A percentile compares a stretch with the other conserved stretches of the same genome.
Conservation (phyloP, 2,329 filamentous ascomycete species). For the Aspergillus pseudoviridinutans region DNA sequence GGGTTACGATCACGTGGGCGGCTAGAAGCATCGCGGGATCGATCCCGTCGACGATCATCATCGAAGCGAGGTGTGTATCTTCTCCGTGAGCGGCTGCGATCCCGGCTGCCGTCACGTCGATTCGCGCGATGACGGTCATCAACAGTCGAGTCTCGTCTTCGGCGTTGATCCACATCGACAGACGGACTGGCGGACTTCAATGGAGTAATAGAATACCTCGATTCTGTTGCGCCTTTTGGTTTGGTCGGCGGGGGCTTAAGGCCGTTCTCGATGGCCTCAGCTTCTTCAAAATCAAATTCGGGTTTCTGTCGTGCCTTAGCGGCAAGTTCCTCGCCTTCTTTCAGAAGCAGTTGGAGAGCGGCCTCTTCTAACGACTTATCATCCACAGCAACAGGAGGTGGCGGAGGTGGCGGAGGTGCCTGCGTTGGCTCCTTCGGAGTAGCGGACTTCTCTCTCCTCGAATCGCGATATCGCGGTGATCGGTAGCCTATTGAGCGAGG, state of each 20-base stretch:
- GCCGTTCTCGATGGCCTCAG: constrained; percentile 39
- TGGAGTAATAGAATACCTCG: constrained; percentile 23
- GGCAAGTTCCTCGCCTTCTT: constrained; percentile 53
- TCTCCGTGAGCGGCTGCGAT: constrained; percentile 28
- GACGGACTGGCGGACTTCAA: constrained; percentile 27
- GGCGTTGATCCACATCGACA: constrained; percentile 20
- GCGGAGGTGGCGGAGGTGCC: constrained; percentile 17
- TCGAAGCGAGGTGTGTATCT: constrained; percentile 27
- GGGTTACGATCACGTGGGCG: constrained; percentile 30
- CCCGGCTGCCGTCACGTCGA: constrained; percentile 24
- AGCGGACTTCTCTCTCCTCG: constrained; percentile 28
- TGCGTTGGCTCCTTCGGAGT: constrained; percentile 32
- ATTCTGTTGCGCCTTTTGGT: constrained; percentile 24
- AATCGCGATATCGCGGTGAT: constrained; percentile 28
- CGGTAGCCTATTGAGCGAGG: constrained; percentile 31
- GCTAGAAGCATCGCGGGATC: constrained; percentile 26
- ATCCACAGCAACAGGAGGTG: constrained; percentile 36
- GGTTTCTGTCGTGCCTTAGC: constrained; percentile 49
- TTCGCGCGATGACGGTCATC: constrained; percentile 24
- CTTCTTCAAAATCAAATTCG: constrained; percentile 50
- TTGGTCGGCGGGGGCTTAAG: constrained; percentile 30
- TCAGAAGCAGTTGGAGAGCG: constrained; percentile 51
- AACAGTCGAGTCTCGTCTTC: constrained; percentile 24
- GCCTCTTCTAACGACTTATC: constrained; percentile 55
- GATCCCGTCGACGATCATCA: constrained; percentile 25